phyloP scores from a whole-genome alignment of 805 yeast species.

The Pichia phayaonensis region DNA sequence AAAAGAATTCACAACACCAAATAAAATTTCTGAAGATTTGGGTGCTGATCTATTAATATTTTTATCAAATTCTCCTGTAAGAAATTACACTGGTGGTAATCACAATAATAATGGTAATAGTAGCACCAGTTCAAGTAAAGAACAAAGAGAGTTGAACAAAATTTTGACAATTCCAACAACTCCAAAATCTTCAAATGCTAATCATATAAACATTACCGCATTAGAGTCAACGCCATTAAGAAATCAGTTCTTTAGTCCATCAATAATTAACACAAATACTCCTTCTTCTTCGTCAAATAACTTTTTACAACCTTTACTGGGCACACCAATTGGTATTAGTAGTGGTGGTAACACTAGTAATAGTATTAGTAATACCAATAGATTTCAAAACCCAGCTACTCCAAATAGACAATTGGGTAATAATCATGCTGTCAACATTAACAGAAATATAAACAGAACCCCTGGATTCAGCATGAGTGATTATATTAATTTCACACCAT shows the following conservation, averaged over 20 bases:
- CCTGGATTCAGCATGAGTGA: conserved; percentile 79
- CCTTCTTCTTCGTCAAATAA: not conserved
- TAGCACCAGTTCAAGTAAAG: conserved; percentile 9
- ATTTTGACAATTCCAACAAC: conserved; percentile 21
- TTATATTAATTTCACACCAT: conserved; percentile 74
- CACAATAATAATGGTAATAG: conserved; percentile 9
- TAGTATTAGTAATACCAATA: not conserved
- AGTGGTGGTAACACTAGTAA: not conserved
- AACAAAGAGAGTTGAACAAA: not conserved
- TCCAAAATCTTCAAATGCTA: conserved; percentile 17
- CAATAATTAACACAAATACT: not conserved
- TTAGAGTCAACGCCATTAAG: conserved; percentile 24
- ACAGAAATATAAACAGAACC: conserved; percentile 32
- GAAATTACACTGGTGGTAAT: conserved; percentile 15
- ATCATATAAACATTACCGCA: conserved; percentile 11
- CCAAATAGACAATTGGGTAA: conserved; percentile 14
- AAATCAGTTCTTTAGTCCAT: conserved; percentile 5
- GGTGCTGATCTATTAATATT: conserved; percentile 80
- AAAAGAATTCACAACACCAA: conserved; percentile 25
- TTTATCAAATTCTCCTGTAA: conserved; percentile 70
- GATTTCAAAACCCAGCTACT: conserved; percentile 27
- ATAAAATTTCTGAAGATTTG: conserved; percentile 33
- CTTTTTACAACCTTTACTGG: conserved; percentile 10
- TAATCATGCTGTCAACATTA: not conserved
- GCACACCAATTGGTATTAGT: conserved; percentile 13